Evolutionary conservation across 495 filamentous ascomycete species (phyloP).

Genomic region (Thozetella sp.): DNA sequence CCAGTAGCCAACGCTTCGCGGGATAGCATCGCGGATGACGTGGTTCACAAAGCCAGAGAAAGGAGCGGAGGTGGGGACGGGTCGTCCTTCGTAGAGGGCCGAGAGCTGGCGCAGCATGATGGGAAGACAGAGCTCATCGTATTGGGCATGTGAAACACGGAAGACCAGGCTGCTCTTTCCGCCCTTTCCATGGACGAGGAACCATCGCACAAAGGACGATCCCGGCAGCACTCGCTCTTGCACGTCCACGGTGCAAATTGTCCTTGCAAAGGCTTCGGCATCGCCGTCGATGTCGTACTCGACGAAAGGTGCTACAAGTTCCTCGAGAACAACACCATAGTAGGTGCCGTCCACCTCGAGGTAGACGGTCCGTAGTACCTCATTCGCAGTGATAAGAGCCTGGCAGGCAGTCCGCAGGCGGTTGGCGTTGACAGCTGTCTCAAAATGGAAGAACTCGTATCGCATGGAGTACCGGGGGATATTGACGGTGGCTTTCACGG

Average conservation of each 20-base stretch:
- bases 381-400: slow-evolving; percentile 55
- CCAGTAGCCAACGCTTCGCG: slow-evolving; percentile 57
- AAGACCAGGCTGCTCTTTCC: slow-evolving; percentile 61
- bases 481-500: slow-evolving; percentile 59
- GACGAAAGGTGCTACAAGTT: slow-evolving; percentile 51
- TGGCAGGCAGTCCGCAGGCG: slow-evolving; percentile 31
- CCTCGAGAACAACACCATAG: slow-evolving; percentile 63
- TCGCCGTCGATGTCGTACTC: slow-evolving; percentile 56
- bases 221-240: slow-evolving; percentile 59
- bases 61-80: slow-evolving; percentile 43
- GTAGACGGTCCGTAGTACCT: slow-evolving; percentile 73
- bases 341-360: slow-evolving; percentile 56
- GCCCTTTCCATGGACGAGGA: slow-evolving; percentile 52
- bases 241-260: slow-evolving; percentile 49
- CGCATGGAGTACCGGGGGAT: slow-evolving; percentile 46
- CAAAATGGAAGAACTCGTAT: slow-evolving; percentile 39
- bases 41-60: slow-evolving; percentile 64
- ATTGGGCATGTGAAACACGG: slow-evolving; percentile 74
- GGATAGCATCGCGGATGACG: slow-evolving; percentile 25
- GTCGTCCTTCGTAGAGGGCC: slow-evolving; percentile 27
- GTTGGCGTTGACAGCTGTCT: slow-evolving; percentile 22
- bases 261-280: slow-evolving; percentile 50
- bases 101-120: slow-evolving; percentile 53
- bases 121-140: slow-evolving; percentile 71
- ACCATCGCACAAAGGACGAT: slow-evolving; percentile 63